Evolutionary conservation across 805 yeast genomes (phyloP), one percentile per base, ranked within the genome.

Genomic region (Wickerhamiella hasegawae): DNA sequence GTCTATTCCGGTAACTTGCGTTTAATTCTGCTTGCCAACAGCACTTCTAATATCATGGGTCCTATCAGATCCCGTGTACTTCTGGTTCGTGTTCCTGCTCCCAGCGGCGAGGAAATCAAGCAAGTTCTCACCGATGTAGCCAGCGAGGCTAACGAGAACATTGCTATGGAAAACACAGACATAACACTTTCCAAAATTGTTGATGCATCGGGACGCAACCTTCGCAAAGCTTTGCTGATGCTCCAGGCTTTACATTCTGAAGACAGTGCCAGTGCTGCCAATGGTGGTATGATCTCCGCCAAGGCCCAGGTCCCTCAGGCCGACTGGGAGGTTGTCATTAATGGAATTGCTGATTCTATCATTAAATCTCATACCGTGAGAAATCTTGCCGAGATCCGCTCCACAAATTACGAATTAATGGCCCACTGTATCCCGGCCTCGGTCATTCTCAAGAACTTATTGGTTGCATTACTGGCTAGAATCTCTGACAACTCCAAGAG

Each of bases 11-110:
- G 77, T 18, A 85, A 83, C 51, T 73, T 90, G 45, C 69, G 99
- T 41, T 62, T 90, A 42, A 70, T 90, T 24, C 60, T 90, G 60
- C 66, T 90, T 16, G 81, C 94, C 46, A 87, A 83, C 52, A 72
- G 95, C 3, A 81, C 94, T 18, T 81, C 94, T 17, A 81, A 80
- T 44, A 85, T 90, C 40, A 87, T 90, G 40, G 76, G 83, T 2
- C 99, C 99, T 9, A 90, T 90, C 43, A 78, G 81, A 49, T 85
- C 96, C 18, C 76, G 99, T 59, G 84, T 96, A 6, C 59, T 90
- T 35, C 63, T 87, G 40, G 68, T 90, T n/a, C 68, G 97, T 40
- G 73, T 84, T 2, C 78, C 95, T 1, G 76, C 94, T 3, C 97
- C 99, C 0, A 49, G 70, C 0, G 49, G 51, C 2, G 57, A 57